Percentiles rank a stretch among this genome's conserved stretches.
phyloP scores from a whole-genome alignment of 139 green algal genomes.

The Pycnococcus provasolii region DNA sequence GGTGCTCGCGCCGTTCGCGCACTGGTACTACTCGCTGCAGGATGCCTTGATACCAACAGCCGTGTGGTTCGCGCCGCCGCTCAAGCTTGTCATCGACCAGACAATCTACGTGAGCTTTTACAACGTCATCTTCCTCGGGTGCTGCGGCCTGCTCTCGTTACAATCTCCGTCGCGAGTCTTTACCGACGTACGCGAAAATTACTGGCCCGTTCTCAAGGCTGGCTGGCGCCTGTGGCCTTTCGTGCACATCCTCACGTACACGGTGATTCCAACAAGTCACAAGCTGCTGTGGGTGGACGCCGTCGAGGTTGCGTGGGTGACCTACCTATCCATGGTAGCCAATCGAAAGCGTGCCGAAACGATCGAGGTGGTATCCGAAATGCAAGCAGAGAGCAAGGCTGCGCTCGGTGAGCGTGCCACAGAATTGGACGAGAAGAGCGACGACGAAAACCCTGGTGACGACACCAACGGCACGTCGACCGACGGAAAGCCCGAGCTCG shows the following conservation, averaged over 20 bases:
- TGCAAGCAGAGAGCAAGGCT: too few relatives aligned
- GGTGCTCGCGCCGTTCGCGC: not conserved
- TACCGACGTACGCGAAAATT: conserved; percentile 17
- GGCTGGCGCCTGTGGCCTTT: conserved; percentile 43
- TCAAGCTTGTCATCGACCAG: conserved; percentile 40
- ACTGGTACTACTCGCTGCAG: conserved; percentile 3
- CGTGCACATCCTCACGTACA: conserved; percentile 38
- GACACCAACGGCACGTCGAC: too few relatives aligned
- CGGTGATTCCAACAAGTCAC: conserved; percentile 32
- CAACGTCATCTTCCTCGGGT: conserved; percentile 34
- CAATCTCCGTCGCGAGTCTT: conserved; percentile 26
- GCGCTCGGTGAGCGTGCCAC: too few relatives aligned
- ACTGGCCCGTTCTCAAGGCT: conserved; percentile 28
- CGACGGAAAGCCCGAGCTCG: too few relatives aligned
- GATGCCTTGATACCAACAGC: not conserved
- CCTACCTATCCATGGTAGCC: conserved; percentile 10
- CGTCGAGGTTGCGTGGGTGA: conserved; percentile 35
- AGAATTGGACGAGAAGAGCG: too few relatives aligned
- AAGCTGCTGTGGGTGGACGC: conserved; percentile 40
- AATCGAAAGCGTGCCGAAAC: conserved; percentile 4
- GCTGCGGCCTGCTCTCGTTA: conserved; percentile 29
- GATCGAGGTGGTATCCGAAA: not conserved
- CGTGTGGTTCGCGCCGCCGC: conserved; percentile 4
- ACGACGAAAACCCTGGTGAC: too few relatives aligned
- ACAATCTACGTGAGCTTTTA: conserved; percentile 32